Evolutionary conservation across 768 basidiomycete species (phyloP), one percentile per base, ranked within the genome.

Genomic region (Dendrothele bispora): DNA sequence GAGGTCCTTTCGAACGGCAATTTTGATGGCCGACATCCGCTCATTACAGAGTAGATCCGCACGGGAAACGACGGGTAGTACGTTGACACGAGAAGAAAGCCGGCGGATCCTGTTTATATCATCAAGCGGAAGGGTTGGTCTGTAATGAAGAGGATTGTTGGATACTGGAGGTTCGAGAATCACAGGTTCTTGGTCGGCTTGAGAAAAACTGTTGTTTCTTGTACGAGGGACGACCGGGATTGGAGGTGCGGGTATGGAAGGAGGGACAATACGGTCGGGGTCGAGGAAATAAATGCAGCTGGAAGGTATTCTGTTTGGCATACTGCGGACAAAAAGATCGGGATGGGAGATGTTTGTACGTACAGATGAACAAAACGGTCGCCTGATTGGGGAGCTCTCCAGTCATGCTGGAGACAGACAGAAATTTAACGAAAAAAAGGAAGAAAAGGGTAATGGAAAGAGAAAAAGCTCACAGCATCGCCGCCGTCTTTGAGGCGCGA

Each of bases 221-320:
- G 85, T 67, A 52, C 88, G 80, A 55, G 85, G 72, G 54, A 86
- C 78, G 53, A 81, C 73, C 35, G 87, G 86, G 36, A 74, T 82
- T 49, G 85, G 82, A 34, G 82, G 84, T 20, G 77, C 78, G 53
- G 85, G 73, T 36, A 82, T 80, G 46, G 80, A 74, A 27, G 84
- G 85, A 47, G 87, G 86, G 50, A 88, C 75, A 57, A 91, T 88
- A 63, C 75, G 63, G 72, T 88, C 86, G 46, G 90, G 90, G 76
- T 91, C 87, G 68, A 92, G 72, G 69, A 92, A 88, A 70, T 92
- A 92, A 50, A 92, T 82, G 59, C 89, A 91, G 50, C 89, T 91
- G 68, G 47, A 8, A n/a, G n/a, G n/a, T n/a, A n/a, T n/a, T n/a
- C n/a, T 21, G 18, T 39, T 3, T 5, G 34, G 34, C 30, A 28